Evolutionary conservation across 805 yeast genomes (phyloP).

Genomic region (Myxozyma neotropica): DNA sequence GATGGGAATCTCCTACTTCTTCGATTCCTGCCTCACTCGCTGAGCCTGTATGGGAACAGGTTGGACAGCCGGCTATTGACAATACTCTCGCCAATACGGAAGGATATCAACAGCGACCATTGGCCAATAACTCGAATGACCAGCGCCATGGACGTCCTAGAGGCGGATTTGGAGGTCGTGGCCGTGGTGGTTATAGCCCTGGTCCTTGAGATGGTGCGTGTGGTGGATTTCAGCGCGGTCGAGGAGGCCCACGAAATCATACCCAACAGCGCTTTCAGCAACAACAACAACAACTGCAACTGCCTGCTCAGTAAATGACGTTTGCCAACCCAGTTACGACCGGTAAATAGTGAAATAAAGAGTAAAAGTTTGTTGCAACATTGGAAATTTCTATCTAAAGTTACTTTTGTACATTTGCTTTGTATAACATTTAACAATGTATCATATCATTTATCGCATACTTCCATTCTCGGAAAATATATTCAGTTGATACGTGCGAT

Average conservation of each 20-base stretch:
- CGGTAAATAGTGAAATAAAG: neutral
- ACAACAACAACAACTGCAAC: slow-evolving; percentile 19
- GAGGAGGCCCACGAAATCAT: slow-evolving; percentile 13
- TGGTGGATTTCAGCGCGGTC: no score
- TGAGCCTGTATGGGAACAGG: slow-evolving; percentile 19
- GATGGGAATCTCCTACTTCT: neutral
- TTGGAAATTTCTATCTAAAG: neutral
- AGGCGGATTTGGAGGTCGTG: slow-evolving; percentile 8
- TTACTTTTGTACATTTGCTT: neutral
- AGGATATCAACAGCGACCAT: neutral
- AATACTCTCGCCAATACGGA: neutral
- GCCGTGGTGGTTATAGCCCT: slow-evolving; percentile 5
- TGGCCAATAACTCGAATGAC: neutral
- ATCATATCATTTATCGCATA: neutral
- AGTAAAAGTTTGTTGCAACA: neutral
- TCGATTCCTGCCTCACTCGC: neutral
- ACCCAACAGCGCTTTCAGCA: neutral
- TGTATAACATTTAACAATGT: neutral
- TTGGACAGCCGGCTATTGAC: neutral
- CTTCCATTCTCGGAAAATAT: neutral
- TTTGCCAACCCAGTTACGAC: neutral
- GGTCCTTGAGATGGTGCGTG: slow-evolving; percentile 2
- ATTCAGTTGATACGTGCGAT: no score
- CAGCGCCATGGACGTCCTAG: slow-evolving; percentile 2
- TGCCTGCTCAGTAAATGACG: slow-evolving; percentile 13